Conservation (phyloP, 768 basidiomycete species). For the Calocera cornea region DNA sequence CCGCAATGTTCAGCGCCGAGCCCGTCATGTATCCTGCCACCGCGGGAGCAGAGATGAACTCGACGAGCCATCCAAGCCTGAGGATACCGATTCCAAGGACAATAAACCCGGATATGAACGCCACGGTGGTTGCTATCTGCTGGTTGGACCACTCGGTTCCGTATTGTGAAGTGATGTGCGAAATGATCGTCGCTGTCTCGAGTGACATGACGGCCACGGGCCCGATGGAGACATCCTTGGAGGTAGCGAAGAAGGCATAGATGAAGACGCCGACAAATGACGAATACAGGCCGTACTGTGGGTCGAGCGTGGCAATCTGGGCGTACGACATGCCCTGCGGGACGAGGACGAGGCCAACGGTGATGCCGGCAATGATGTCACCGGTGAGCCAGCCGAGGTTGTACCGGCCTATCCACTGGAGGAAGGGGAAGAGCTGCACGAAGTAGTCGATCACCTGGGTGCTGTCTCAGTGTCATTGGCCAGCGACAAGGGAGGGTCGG, state of each 20-base stretch:
- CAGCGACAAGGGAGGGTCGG: background rate
- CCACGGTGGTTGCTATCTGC: conserved; percentile 69
- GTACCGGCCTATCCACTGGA: conserved; percentile 76
- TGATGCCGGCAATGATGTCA: conserved; percentile 80
- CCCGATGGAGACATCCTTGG: conserved; percentile 98
- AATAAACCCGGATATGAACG: conserved; percentile 83
- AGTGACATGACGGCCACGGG: conserved; percentile 98
- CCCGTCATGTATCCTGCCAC: conserved; percentile 82
- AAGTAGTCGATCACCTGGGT: conserved; percentile 51
- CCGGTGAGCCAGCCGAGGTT: conserved; percentile 62
- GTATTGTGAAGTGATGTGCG: conserved; percentile 35
- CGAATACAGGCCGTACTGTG: conserved; percentile 87
- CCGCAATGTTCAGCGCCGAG: conserved; percentile 83
- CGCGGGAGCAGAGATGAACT: conserved; percentile 80
- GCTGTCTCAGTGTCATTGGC: background rate
- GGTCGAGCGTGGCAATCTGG: conserved; percentile 54
- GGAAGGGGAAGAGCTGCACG: conserved; percentile 63
- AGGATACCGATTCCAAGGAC: conserved; percentile 80
- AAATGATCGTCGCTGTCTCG: conserved; percentile 68
- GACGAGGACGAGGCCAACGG: conserved; percentile 89
- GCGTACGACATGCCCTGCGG: conserved; percentile 54
- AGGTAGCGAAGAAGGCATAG: conserved; percentile 91
- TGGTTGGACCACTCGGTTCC: conserved; percentile 41
- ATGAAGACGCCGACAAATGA: conserved; percentile 77
- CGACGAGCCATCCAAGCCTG: conserved; percentile 84